Evolutionary conservation across 2,329 filamentous ascomycete species (phyloP), one percentile per base, ranked within the genome.

Genomic region (Neonectria faginata): DNA sequence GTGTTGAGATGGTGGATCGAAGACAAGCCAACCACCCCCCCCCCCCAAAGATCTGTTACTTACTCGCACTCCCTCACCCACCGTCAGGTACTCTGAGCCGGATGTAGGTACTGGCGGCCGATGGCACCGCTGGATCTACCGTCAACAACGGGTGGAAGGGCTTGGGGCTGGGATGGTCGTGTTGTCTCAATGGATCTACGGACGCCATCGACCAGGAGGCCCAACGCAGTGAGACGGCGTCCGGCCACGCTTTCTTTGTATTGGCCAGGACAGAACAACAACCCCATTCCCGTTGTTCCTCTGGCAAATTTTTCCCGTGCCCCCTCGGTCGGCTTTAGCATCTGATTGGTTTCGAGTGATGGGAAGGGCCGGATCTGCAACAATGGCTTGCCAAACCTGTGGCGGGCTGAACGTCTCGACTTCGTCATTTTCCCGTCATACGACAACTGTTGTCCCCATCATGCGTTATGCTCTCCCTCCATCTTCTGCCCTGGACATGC

Each of bases 1-100:
- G 50, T n/a, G 50, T n/a, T 11, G 50, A 47, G 31, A 31, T 22
- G 16, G 57, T 52, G 50, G 42, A 42, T 45, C 31, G n/a, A 31
- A 39, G 12, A 42, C 50, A 54, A 54, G 25, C 18, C 48, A 53
- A 42, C 7, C 7, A 5, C 18, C n/a, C 27, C 39, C 29, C 25
- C 22, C 25, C 25, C 25, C 25, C 25, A 25, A 25, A 57, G 44
- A 45, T 22, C 25, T 31, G 10, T 18, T 31, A 27, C 47, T 29
- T 29, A 10, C 27, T 48, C 29, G 29, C 31, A 12, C 25, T 25
- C 25, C 25, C 25, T 25, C 25, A 25, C 25, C 25, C 1, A 25
- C 25, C 25, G 25, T 25, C 25, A 25, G 25, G 6, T 44, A 18
- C 44, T 47, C 29, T 12, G 20, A 57, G 29, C 42, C 16, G 33